Evolutionary conservation across 2,329 filamentous ascomycete species (phyloP).

Genomic region (Calonectria pauciramosa): DNA sequence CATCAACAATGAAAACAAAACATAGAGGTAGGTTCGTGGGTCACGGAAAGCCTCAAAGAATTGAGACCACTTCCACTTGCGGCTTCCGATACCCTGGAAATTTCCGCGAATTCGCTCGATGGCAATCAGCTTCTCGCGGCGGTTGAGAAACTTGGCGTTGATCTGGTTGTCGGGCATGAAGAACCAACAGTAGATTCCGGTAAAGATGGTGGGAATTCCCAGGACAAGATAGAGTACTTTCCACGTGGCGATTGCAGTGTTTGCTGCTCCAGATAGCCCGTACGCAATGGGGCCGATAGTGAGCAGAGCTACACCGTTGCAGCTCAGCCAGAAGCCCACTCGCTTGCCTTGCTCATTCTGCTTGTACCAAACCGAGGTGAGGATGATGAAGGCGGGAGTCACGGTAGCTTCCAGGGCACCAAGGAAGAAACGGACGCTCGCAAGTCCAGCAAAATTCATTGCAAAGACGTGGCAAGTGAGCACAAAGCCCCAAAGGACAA

Average conservation of each 20-base stretch:
- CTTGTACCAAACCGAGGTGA: constrained; percentile 45
- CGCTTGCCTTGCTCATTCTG: constrained; percentile 50
- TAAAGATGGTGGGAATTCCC: constrained; percentile 55
- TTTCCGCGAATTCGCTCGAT: constrained; percentile 68
- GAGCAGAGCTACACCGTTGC: constrained; percentile 37
- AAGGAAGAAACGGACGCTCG: constrained; percentile 40
- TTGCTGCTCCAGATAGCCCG: constrained; percentile 33
- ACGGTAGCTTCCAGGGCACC: constrained; percentile 44
- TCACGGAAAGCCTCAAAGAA: constrained; percentile 52
- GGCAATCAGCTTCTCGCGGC: constrained; percentile 68
- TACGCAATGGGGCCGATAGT: constrained; percentile 39
- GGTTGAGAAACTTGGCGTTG: constrained; percentile 66
- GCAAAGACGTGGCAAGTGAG: constrained; percentile 39
- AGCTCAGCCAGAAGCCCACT: constrained; percentile 43
- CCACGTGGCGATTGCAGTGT: constrained; percentile 51
- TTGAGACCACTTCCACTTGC: constrained; percentile 55
- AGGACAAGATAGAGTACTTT: constrained; percentile 45
- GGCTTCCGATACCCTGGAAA: constrained; percentile 55
- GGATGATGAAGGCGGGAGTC: constrained; percentile 42
- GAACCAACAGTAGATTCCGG: constrained; percentile 60
- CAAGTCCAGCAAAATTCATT: constrained; percentile 39
- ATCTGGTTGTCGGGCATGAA: constrained; percentile 74
- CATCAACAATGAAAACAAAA: constrained; percentile 61
- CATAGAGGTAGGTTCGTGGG: constrained; percentile 55
- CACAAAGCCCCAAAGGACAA: constrained; percentile 57